Evolutionary conservation across 352 stramenopile species (phyloP).

Genomic region (Phytopythium oedochilum): DNA sequence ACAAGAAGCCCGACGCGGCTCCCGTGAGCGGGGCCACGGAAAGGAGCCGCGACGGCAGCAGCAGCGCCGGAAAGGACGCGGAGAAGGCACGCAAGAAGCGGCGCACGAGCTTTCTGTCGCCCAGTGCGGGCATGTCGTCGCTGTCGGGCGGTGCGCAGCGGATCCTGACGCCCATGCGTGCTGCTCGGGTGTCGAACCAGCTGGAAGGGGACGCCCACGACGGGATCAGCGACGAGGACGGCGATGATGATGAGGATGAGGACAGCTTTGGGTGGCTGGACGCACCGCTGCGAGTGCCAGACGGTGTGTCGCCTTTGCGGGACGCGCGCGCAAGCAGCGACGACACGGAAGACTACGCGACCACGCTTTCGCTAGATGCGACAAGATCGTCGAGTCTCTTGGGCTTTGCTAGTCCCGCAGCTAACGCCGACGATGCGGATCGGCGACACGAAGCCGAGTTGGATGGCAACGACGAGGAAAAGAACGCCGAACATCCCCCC

Average conservation of each 20-base stretch:
- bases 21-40: neutral
- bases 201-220: no score
- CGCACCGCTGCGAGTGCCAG: neutral
- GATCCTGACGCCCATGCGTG: constrained; percentile 43
- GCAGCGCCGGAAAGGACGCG: neutral
- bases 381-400: neutral
- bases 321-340: neutral
- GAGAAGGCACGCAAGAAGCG: constrained; percentile 24
- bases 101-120: constrained; percentile 47
- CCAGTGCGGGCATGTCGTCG: constrained; percentile 33
- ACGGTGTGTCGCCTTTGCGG: neutral
- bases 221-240: neutral
- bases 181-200: neutral
- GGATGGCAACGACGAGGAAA: neutral
- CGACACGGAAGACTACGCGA: constrained; percentile 1
- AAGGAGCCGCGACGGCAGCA: neutral
- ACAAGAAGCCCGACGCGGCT: neutral
- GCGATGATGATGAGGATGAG: neutral
- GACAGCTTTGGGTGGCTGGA: constrained; percentile 4
- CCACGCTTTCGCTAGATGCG: constrained; percentile 1
- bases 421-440: neutral
- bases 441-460: neutral
- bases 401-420: neutral
- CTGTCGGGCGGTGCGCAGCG: constrained; percentile 52
- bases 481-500: neutral